phyloP scores from a whole-genome alignment of 2,329 filamentous ascomycete species.

The Claviceps arundinis region DNA sequence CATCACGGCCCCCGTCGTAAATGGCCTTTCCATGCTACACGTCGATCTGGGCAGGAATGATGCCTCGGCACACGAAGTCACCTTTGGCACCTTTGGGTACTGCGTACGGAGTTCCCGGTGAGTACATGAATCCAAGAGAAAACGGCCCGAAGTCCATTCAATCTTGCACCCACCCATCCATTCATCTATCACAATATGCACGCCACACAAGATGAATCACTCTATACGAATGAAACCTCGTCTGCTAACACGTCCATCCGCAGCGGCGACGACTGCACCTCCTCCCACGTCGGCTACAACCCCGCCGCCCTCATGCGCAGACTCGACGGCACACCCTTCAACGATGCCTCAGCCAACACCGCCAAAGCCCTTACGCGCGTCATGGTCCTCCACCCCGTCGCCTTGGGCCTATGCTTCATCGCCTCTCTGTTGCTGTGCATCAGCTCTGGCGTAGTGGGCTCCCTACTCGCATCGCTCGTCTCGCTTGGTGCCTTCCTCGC shows the following conservation, averaged over 20 bases:
- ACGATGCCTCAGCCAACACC: constrained; percentile 28
- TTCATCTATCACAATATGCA: too few relatives aligned
- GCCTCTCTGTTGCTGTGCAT: constrained; percentile 43
- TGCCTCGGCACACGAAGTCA: constrained; percentile 23
- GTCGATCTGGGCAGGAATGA: constrained; percentile 30
- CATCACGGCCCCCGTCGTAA: constrained; percentile 45
- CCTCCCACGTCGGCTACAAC: constrained; percentile 40
- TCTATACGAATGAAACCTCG: too few relatives aligned
- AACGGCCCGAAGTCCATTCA: neutral
- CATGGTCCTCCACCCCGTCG: constrained; percentile 50
- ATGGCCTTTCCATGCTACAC: constrained; percentile 38
- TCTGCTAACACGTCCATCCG: neutral
- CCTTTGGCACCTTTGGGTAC: constrained; percentile 49
- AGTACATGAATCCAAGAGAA: constrained; percentile 3
- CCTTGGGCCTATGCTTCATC: constrained; percentile 42
- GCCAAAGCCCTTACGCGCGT: constrained; percentile 39
- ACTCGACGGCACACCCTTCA: constrained; percentile 26
- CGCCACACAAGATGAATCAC: too few relatives aligned
- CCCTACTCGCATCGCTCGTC: constrained; percentile 36
- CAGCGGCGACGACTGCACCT: constrained; percentile 31
- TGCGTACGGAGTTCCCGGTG: constrained; percentile 26
- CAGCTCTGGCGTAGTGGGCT: constrained; percentile 38
- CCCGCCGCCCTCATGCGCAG: constrained; percentile 31
- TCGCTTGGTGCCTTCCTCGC: constrained; percentile 38
- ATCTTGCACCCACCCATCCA: too few relatives aligned